Evolutionary conservation across 164 flowering plant species (phyloP), one percentile per base, ranked within the genome.

Genomic region (Liriodendron chinense): DNA sequence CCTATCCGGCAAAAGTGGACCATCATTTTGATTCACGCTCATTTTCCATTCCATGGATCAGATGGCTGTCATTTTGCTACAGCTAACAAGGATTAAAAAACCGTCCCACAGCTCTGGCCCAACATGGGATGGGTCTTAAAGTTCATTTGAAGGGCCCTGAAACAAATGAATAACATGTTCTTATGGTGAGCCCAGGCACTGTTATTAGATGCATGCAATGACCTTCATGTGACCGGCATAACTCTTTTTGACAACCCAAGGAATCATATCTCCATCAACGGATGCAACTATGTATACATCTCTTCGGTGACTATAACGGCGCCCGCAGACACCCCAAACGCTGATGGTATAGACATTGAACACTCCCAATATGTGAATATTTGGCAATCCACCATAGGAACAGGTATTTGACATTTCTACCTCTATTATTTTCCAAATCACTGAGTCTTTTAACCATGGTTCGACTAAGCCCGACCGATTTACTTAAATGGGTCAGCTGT

Each of bases 291-390:
- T 76, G 48, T 84, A 3, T 68, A 73, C 50, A 20, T 76, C 5
- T 70, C 68, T 12, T 68, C 71, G 20, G 18, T 86, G 47, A 47
- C 47, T 10, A 67, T 91, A 2, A 69, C 28, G 16, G 89, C 93
- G 2, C 93, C 95, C 0, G 85, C 7, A 1, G 78, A 73, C 6
- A 86, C 89, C 82, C 87, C 47, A 16, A 85, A 85, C 81, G 83
- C 85, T 1, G 87, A 83, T 66, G 85, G 85, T 0, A 77, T 85
- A 28, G 84, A 85, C 69, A 21, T 79, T 1, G 23, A 78, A 64
- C 73, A 84, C 47, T 23, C 75, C 25, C 72, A 83, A 4, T 1
- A 18, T 67, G 20, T 67, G 10, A 20, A 67, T 16, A 67, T 67
- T 67, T 67, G 28, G 43, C 18, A 16, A 34, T 26, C 47, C 69